Conservation (phyloP, 371 early-diverging fungal genomes). For the Thermomucor indicae-seudaticae region DNA sequence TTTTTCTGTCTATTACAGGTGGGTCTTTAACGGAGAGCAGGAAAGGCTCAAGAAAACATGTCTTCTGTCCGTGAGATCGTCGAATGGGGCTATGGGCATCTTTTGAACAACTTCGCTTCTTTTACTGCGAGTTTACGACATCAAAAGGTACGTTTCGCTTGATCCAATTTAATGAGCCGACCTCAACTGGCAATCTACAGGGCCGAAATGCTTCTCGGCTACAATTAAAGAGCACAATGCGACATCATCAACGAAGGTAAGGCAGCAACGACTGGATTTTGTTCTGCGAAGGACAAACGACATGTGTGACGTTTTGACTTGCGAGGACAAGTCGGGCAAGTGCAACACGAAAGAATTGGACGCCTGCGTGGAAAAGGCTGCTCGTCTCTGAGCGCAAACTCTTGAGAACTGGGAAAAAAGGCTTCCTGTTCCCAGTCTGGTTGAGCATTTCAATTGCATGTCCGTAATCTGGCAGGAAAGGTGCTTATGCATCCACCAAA, state of each 20-base stretch:
- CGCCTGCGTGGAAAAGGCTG: not conserved
- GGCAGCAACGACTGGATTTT: not conserved
- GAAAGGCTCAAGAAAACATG: too few relatives aligned
- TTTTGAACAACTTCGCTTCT: too few relatives aligned
- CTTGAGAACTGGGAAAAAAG: not conserved
- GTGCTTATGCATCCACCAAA: not conserved
- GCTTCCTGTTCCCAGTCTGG: not conserved
- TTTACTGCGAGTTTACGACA: not conserved
- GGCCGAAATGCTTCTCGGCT: not conserved
- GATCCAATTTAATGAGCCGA: not conserved
- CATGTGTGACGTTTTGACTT: not conserved
- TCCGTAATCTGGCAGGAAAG: not conserved
- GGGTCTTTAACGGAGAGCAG: too few relatives aligned
- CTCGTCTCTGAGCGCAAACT: not conserved
- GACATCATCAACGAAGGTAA: not conserved
- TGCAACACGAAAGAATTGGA: not conserved
- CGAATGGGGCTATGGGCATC: too few relatives aligned
- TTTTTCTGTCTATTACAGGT: too few relatives aligned
- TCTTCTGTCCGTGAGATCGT: too few relatives aligned
- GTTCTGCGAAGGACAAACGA: not conserved
- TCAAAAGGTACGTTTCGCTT: not conserved
- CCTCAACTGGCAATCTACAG: not conserved
- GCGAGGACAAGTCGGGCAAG: not conserved
- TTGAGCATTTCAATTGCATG: not conserved
- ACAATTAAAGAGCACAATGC: not conserved